Conservation (phyloP, 2,329 filamentous ascomycete genomes). For the Delphinella strobiligena region DNA sequence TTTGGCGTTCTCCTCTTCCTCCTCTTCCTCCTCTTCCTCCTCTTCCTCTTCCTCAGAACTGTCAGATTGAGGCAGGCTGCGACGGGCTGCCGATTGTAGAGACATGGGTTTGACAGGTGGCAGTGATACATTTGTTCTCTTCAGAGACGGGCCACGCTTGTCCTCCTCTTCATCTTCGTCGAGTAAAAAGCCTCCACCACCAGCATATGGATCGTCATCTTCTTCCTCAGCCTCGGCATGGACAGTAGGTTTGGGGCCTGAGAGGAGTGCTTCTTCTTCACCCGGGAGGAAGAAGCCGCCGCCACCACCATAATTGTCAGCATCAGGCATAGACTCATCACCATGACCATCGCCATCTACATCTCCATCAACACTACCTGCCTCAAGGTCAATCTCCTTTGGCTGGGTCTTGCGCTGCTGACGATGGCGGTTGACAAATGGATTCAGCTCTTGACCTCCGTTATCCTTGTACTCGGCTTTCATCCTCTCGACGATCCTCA, state of each 20-base stretch:
- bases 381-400: too few species aligned
- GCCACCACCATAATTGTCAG: constrained; percentile 18
- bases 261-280: constrained; percentile 20
- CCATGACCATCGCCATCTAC: constrained; percentile 5
- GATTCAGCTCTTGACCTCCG: constrained; percentile 42
- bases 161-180: constrained; percentile 16
- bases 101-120: constrained; percentile 22
- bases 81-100: constrained; percentile 20
- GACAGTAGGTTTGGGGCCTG: constrained; percentile 16
- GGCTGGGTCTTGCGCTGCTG: constrained; percentile 16
- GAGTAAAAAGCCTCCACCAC: constrained; percentile 11
- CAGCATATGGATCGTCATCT: constrained; percentile 13
- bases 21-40: constrained; percentile 6
- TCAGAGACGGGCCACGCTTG: constrained; percentile 10
- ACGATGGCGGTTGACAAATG: constrained; percentile 34
- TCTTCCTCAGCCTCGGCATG: constrained; percentile 20
- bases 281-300: constrained; percentile 32
- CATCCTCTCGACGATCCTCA: constrained; percentile 71
- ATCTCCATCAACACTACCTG: background rate
- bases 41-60: constrained; percentile 7
- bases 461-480: constrained; percentile 60
- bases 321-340: constrained; percentile 4
- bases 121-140: constrained; percentile 13
- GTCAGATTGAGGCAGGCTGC: background rate
- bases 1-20: constrained; percentile 3